Conservation (phyloP, 2,329 filamentous ascomycete genomes). For the Stagonosporopsis cucurbitacearum region DNA sequence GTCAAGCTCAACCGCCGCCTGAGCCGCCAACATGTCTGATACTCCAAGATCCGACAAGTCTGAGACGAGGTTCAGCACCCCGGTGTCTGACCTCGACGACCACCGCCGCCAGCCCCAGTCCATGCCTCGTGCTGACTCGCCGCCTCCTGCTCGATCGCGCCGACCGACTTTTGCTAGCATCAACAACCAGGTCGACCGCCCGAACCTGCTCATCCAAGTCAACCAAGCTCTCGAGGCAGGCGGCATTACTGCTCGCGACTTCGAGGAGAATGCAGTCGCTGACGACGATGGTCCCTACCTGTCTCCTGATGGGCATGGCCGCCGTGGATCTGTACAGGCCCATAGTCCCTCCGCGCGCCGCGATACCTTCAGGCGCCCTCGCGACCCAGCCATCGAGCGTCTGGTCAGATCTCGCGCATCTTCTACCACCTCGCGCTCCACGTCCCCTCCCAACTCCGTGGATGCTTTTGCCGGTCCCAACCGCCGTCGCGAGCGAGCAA, state of each 20-base stretch:
- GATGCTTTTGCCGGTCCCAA: constrained; percentile 95
- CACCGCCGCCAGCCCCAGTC: constrained; percentile 74
- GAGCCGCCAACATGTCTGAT: constrained; percentile 56
- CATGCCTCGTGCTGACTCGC: constrained; percentile 66
- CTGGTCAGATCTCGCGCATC: constrained; percentile 54
- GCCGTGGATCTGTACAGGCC: constrained; percentile 54
- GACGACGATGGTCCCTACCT: constrained; percentile 68
- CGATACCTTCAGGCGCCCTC: constrained; percentile 52
- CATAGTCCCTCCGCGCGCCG: constrained; percentile 50
- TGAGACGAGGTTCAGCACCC: constrained; percentile 72
- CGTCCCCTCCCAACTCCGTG: constrained; percentile 93
- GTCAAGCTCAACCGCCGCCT: constrained; percentile 32
- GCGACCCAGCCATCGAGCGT: constrained; percentile 44
- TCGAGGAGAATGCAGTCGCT: constrained; percentile 84
- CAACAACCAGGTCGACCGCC: constrained; percentile 50
- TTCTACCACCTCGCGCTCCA: constrained; percentile 67
- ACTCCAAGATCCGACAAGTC: constrained; percentile 70
- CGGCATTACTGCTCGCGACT: constrained; percentile 70
- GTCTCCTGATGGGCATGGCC: constrained; percentile 54
- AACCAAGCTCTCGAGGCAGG: constrained; percentile 54
- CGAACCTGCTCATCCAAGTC: constrained; percentile 53
- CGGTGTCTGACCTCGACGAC: constrained; percentile 83
- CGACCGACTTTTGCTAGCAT: constrained; percentile 78
- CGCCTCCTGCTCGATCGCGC: constrained; percentile 57
- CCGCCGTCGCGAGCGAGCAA: constrained; percentile 78